Evolutionary conservation across 139 green algal genomes (phyloP).

Genomic region (Tetradesmus lagerheimii): DNA sequence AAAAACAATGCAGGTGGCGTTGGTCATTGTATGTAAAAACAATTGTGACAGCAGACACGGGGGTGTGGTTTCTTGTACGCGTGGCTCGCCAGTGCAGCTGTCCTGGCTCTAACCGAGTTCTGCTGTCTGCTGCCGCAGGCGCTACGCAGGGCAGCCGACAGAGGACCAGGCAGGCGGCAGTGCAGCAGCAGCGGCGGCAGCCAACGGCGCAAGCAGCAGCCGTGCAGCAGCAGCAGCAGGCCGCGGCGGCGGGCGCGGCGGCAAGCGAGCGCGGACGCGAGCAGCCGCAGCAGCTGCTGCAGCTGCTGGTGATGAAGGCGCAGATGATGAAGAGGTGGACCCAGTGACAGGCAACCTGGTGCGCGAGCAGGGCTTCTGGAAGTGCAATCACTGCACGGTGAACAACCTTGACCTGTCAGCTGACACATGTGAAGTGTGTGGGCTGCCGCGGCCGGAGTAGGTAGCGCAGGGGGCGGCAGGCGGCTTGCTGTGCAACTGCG

Average conservation of each 20-base stretch:
- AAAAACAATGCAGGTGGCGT: too few relatives aligned
- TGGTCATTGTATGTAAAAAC: too few relatives aligned
- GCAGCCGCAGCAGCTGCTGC: background rate
- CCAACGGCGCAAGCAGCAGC: background rate
- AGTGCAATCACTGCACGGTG: conserved; percentile 72
- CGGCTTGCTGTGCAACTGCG: too few relatives aligned
- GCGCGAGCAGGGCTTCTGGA: conserved; percentile 67
- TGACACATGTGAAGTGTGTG: conserved; percentile 66
- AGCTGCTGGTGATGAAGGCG: background rate
- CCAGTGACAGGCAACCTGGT: conserved; percentile 23
- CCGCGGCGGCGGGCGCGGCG: background rate
- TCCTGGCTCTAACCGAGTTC: too few relatives aligned
- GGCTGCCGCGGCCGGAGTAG: conserved; percentile 42
- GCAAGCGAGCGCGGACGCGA: background rate
- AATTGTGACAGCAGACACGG: background rate
- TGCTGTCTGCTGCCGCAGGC: conserved; percentile 15
- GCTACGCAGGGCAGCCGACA: conserved; percentile 40
- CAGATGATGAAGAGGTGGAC: conserved; percentile 16
- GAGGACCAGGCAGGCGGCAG: conserved; percentile 36
- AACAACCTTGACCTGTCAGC: conserved; percentile 66
- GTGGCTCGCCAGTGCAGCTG: too few relatives aligned
- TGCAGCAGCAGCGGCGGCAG: conserved; percentile 8
- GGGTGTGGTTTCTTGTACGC: background rate
- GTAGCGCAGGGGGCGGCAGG: background rate
- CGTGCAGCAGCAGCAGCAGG: background rate